phyloP scores from a whole-genome alignment of 164 flowering plant species.

The Cinnamomum chago region DNA sequence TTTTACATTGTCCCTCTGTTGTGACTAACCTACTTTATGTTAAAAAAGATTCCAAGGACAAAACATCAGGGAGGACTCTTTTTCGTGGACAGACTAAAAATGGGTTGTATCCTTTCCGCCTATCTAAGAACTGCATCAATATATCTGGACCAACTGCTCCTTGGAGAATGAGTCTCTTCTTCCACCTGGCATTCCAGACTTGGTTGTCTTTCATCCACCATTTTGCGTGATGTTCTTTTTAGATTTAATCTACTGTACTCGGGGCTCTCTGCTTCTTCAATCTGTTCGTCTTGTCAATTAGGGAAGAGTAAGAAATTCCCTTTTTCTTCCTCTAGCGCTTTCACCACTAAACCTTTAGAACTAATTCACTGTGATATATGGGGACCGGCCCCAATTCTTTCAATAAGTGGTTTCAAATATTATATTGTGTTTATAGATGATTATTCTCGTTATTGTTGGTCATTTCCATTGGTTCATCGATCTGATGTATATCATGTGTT shows the following conservation, averaged over 20 bases:
- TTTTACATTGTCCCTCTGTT: too few species aligned
- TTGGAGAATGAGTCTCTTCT: neutral
- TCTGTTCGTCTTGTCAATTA: neutral
- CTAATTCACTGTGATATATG: too few species aligned
- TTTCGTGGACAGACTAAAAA: neutral
- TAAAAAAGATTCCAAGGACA: neutral
- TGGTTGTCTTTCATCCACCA: neutral
- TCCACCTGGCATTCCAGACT: neutral
- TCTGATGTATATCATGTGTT: neutral
- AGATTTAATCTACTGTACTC: too few species aligned
- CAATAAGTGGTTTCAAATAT: neutral
- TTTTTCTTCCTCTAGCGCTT: neutral
- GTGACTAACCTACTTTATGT: too few species aligned
- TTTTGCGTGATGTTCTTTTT: neutral
- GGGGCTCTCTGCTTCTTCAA: neutral
- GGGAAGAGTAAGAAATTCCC: neutral
- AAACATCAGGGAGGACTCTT: neutral
- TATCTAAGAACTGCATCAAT: neutral
- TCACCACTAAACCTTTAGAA: neutral
- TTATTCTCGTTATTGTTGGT: neutral
- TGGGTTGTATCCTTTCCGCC: neutral
- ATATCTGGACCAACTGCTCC: neutral
- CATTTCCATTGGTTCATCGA: neutral
- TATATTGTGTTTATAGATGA: neutral
- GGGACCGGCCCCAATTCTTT: neutral